Conservation (phyloP, 345 rosid species). For the Bruguiera gymnorhiza region DNA sequence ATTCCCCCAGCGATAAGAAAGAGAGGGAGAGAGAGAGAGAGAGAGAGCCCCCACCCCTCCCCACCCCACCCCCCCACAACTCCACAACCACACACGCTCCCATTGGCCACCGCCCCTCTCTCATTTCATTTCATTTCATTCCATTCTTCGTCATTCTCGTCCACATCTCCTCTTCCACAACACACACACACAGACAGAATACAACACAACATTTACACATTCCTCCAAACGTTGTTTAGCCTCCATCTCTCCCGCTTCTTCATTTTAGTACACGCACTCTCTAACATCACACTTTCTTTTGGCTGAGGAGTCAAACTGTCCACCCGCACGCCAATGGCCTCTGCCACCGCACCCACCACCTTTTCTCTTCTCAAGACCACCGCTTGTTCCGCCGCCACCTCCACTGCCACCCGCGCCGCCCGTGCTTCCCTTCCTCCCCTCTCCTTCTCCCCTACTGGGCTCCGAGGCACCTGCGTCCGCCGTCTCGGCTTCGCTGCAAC, state of each 20-base stretch:
- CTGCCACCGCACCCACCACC: constrained; percentile 68
- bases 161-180: constrained; percentile 31
- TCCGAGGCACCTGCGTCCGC: constrained; percentile 30
- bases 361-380: constrained; percentile 60
- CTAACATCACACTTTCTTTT: too few species aligned
- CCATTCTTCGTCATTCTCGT: constrained; percentile 31
- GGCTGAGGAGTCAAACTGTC: background rate
- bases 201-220: constrained; percentile 7
- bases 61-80: too few species aligned
- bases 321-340: background rate
- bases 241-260: background rate
- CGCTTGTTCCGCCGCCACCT: constrained; percentile 38
- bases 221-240: background rate
- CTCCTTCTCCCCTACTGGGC: constrained; percentile 34
- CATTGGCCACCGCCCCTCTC: too few species aligned
- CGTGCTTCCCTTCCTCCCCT: constrained; percentile 14
- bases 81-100: too few species aligned
- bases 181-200: background rate
- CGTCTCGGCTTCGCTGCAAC: constrained; percentile 59
- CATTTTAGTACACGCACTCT: background rate
- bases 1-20: too few species aligned
- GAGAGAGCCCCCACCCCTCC: too few species aligned
- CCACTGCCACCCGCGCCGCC: constrained; percentile 37
- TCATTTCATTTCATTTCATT: constrained; percentile 4
- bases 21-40: too few species aligned